These are phyloP conservation scores for Chlamydomonas reinhardtii DNA, from an alignment of 163 green algal species.

Conservation along the genomic window DNA sequence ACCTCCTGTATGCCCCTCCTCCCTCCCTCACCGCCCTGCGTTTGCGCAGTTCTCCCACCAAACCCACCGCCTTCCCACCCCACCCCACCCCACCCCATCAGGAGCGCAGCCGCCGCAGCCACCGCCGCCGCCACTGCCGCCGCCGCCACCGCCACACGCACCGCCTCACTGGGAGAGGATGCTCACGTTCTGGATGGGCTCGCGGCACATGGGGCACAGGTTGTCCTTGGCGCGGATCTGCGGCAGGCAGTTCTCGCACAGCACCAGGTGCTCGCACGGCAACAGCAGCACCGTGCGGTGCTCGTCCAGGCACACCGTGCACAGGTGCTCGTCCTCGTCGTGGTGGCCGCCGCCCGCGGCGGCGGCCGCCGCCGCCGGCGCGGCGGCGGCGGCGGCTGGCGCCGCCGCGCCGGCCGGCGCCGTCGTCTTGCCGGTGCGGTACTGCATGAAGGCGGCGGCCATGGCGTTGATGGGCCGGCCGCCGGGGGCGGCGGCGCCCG, in stretches of 20 bases:
- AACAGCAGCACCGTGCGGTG: conserved; percentile 49
- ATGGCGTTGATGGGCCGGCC: not conserved
- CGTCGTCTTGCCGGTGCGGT: not conserved
- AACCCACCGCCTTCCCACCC: too few species aligned
- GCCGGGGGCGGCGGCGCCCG: not conserved
- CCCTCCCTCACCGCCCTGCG: too few species aligned
- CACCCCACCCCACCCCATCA: too few species aligned
- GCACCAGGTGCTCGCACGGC: conserved; percentile 63
- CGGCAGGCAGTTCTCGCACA: conserved; percentile 53
- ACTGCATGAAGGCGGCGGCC: conserved; percentile 3
- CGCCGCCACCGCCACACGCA: too few species aligned
- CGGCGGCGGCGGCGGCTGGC: not conserved
- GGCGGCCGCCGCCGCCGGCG: not conserved
- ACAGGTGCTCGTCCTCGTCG: conserved; percentile 53
- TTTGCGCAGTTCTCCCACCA: too few species aligned
- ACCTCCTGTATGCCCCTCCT: too few species aligned
- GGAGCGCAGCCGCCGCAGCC: too few species aligned
- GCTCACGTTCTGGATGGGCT: not conserved
- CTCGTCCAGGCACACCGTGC: conserved; percentile 58
- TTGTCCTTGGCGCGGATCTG: not conserved
- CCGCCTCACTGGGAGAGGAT: too few species aligned
- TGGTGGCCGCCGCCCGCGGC: not conserved
- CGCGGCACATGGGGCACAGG: conserved; percentile 40
- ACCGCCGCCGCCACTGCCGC: too few species aligned
- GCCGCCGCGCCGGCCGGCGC: not conserved